Evolutionary conservation across 441 rosid species (phyloP).

Genomic region (Breynia disticha): DNA sequence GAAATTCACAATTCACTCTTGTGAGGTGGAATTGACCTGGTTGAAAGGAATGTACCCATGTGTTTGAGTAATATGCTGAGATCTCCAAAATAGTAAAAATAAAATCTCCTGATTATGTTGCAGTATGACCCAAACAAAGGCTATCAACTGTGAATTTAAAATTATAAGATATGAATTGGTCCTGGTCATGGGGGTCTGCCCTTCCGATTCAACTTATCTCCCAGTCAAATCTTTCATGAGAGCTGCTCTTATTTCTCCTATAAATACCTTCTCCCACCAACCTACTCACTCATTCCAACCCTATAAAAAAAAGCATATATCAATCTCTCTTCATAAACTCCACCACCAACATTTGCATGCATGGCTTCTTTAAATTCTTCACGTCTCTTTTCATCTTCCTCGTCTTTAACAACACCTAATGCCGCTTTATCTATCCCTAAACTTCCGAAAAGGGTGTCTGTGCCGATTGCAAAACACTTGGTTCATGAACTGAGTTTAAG

Average conservation of each 20-base stretch:
- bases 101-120: not conserved
- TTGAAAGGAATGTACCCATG: too few species aligned
- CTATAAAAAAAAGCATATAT: not conserved
- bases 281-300: not conserved
- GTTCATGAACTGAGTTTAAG: constrained; percentile 14
- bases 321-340: too few species aligned
- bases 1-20: too few species aligned
- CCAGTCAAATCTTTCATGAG: not conserved
- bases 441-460: constrained; percentile 6
- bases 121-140: not conserved
- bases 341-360: not conserved
- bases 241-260: not conserved
- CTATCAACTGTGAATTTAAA: not conserved
- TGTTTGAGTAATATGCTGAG: too few species aligned
- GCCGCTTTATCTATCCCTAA: constrained; percentile 37
- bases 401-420: constrained; percentile 15
- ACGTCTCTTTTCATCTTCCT: constrained; percentile 7
- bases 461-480: constrained; percentile 2
- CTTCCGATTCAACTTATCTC: not conserved
- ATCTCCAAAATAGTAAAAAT: too few species aligned
- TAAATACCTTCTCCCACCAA: not conserved
- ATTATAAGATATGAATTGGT: not conserved
- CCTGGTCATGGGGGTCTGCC: constrained; percentile 10
- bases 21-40: too few species aligned
- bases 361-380: constrained; percentile 42